Conservation (phyloP, 768 basidiomycete genomes). For the Tulasnella sp. region DNA sequence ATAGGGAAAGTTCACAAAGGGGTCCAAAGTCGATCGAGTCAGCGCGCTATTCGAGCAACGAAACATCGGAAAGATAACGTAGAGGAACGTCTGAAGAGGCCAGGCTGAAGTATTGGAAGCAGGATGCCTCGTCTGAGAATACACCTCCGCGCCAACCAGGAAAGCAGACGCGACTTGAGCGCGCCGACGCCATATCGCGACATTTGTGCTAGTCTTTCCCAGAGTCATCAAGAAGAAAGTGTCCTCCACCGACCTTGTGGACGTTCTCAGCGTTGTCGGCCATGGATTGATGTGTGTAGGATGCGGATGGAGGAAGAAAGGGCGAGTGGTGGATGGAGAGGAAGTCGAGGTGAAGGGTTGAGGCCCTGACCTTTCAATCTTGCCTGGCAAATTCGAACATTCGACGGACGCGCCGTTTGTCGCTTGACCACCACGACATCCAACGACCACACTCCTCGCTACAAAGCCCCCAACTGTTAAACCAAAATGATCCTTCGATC, state of each 20-base stretch:
- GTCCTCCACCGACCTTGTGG: not conserved
- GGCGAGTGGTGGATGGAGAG: constrained; percentile 11
- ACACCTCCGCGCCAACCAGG: not conserved
- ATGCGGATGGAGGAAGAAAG: constrained; percentile 8
- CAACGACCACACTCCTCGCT: not conserved
- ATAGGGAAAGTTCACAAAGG: constrained; percentile 17
- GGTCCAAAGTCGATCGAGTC: constrained; percentile 11
- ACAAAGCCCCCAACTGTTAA: not conserved
- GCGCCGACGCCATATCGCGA: not conserved
- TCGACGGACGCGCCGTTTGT: not conserved
- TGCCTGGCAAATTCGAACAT: not conserved
- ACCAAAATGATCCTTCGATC: constrained; percentile 8
- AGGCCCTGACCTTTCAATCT: constrained; percentile 7
- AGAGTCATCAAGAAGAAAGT: not conserved
- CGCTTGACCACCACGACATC: not conserved
- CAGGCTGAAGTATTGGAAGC: not conserved
- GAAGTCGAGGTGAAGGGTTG: constrained; percentile 13
- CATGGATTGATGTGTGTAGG: constrained; percentile 11
- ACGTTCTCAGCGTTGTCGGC: constrained; percentile 15
- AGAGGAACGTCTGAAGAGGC: not conserved
- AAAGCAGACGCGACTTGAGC: constrained; percentile 6
- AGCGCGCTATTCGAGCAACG: not conserved
- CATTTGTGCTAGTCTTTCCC: not conserved
- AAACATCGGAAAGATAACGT: not conserved
- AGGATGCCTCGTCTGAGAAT: not conserved